Conservation (phyloP, 176 grass and related monocot genomes). For the Aechmea fasciata region DNA sequence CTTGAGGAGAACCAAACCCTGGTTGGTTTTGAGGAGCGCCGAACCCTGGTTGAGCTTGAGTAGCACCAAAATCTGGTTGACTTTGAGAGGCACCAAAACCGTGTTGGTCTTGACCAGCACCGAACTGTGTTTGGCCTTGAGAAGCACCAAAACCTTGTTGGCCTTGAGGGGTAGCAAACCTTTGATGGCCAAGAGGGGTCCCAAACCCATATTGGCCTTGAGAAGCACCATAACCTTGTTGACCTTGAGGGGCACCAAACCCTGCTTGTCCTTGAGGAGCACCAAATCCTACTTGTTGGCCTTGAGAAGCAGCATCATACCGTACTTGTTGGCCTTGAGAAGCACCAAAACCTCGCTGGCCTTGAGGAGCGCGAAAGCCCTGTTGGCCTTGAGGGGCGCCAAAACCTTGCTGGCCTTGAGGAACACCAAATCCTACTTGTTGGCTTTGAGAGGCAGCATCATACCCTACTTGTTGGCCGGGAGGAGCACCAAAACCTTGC, state of each 20-base stretch:
- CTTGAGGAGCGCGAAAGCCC: background rate
- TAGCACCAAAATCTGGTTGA: conserved; percentile 16
- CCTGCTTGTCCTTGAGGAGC: conserved; percentile 7
- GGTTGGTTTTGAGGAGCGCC: background rate
- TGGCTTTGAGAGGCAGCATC: conserved; percentile 5
- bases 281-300: conserved; percentile 5
- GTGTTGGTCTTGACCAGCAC: background rate
- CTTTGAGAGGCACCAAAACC: background rate
- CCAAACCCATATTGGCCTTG: background rate
- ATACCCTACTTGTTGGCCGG: background rate
- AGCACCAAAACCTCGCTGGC: conserved; percentile 14
- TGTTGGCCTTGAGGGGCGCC: background rate
- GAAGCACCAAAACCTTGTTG: background rate
- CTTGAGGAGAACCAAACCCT: background rate
- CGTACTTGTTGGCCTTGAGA: conserved; percentile 2
- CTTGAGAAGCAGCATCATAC: background rate
- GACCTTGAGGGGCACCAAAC: conserved; percentile 6
- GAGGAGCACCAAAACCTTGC: background rate
- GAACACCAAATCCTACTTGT: background rate
- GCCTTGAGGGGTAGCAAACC: conserved; percentile 5
- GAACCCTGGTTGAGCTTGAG: background rate
- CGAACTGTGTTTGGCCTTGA: background rate
- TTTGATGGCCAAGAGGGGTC: too few relatives aligned
- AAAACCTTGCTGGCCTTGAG: conserved; percentile 5
- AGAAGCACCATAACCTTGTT: background rate